Evolutionary conservation across 2,329 filamentous ascomycete genomes (phyloP), one percentile per base, ranked within the genome.

Genomic region (Magnaporthiopsis poae): DNA sequence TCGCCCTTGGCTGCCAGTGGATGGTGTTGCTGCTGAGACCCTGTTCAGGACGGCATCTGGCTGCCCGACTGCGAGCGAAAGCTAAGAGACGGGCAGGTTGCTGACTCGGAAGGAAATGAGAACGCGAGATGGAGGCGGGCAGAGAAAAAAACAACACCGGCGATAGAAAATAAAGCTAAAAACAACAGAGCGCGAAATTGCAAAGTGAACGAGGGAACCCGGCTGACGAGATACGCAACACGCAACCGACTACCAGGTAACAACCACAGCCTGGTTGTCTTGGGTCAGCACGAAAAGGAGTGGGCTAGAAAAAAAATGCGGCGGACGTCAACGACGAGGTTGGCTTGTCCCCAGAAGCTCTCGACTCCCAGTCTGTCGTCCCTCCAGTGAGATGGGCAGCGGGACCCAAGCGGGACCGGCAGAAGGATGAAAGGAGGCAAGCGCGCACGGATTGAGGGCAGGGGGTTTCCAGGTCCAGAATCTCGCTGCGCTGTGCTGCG

Each of bases 391-490:
- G 46, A 56, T 56, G 46, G 39, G 18, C 2, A 18, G 46, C 46
- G 46, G 21, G 46, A 56, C 46, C 21, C 46, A 56, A 52, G 46
- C 46, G 46, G 46, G 46, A 52, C 46, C 46, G 8, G 8, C 60
- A 27, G 7, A 61, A 61, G 60, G 25, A 61, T 11, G 25, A 46
- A 64, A 64, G 62, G 62, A 64, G 36, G 21, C 27, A 56, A 25
- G 46, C 36, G 29, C 27, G 62, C 62, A 64, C 36, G 36, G 25
- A 31, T 27, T 39, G 56, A 31, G 36, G 39, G 31, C 62, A 64
- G 31, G 62, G 62, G 62, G 21, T 7, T 56, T 56, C 46, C 46
- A 56, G 46, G 46, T 56, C 46, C 46, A 56, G 46, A 56, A 56
- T 21, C 46, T 25, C 21, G 46, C 46, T 25, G 46, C 21, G 46